Base-by-base conservation (phyloP, 75 land plant genomes). In the Pseudotsuga menziesii region DNA sequence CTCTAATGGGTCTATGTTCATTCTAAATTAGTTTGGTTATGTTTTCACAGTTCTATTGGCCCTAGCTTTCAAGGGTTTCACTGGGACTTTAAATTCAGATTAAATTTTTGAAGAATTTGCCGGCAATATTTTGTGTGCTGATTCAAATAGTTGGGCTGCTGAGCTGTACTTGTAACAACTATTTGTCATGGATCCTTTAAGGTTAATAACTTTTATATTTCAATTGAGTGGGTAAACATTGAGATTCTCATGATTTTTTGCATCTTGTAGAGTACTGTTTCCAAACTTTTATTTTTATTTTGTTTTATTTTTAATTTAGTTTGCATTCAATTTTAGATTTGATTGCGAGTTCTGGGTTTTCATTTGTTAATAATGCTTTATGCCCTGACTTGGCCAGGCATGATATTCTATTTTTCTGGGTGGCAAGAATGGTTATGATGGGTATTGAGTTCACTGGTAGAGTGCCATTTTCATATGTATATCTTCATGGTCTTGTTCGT, bases 371-470 rank as follows among this genome's bases (percentile, higher is more conserved):
- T 59, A 39, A 75, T 26, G 27, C 58, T 27, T 3, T 48, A 26
- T 59, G 59, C 58, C 61, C 26, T 77, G 35, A 32, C 79, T 61
- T 87, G 76, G 25, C 69, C 92, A 97, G 99, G 83, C 96, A 97
- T 83, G 99, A 97, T 62, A 97, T 97, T 75, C 82, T 97, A 62
- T 97, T 97, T 86, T 97, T 97, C 75, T 97, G 99, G 99, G 99
- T 97, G 57, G 99, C 99, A 76, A 83, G 99, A 74, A 97, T 97
- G 99, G 93, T 97, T 48, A 97, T 97, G 99, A 91, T 96, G 99
- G 98, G 99, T 39, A 89, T 94, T 80, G 98, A 97, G 77, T 91
- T 97, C 80, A 97, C 99, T 57, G 99, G 99, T 17, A 88, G 76
- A 61, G 82, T 83, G 72, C 99, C 99, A 17, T 94, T 97, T 82